phyloP scores from a whole-genome alignment of 2,329 filamentous ascomycete genomes.

The Ophiocordyceps sinensis region DNA sequence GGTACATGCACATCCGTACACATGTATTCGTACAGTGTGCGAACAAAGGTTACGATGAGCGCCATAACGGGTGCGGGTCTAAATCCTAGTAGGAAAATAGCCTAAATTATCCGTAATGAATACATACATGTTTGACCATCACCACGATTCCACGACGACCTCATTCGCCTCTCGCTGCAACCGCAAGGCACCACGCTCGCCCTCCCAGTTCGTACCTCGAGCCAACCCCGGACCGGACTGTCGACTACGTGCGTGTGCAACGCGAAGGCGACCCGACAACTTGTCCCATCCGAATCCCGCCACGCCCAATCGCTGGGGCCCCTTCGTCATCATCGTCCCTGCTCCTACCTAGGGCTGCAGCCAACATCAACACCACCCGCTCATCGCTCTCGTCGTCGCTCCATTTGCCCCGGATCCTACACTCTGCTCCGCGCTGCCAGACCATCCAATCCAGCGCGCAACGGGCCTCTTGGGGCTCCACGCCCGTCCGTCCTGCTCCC shows the following conservation, averaged over 20 bases:
- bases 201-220: too few species aligned
- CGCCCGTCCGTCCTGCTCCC: background rate
- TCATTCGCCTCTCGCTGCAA: too few species aligned
- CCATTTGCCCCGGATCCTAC: slow-evolving; percentile 1
- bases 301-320: slow-evolving; percentile 2
- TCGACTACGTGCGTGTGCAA: slow-evolving; percentile 1
- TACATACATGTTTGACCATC: too few species aligned
- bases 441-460: background rate
- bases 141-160: too few species aligned
- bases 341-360: slow-evolving; percentile 1
- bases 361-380: slow-evolving; percentile 1
- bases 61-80: too few species aligned
- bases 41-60: too few species aligned
- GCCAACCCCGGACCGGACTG: too few species aligned
- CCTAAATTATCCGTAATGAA: too few species aligned
- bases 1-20: too few species aligned
- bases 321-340: slow-evolving; percentile 2
- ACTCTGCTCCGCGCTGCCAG: background rate
- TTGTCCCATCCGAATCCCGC: slow-evolving; percentile 5
- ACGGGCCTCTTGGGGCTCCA: slow-evolving; percentile 1
- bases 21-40: too few species aligned
- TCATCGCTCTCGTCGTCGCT: background rate
- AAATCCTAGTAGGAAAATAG: too few species aligned
- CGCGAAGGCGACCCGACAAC: background rate
- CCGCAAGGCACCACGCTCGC: too few species aligned